phyloP scores from a whole-genome alignment of 306 rosid genomes.

The Pueraria montana region DNA sequence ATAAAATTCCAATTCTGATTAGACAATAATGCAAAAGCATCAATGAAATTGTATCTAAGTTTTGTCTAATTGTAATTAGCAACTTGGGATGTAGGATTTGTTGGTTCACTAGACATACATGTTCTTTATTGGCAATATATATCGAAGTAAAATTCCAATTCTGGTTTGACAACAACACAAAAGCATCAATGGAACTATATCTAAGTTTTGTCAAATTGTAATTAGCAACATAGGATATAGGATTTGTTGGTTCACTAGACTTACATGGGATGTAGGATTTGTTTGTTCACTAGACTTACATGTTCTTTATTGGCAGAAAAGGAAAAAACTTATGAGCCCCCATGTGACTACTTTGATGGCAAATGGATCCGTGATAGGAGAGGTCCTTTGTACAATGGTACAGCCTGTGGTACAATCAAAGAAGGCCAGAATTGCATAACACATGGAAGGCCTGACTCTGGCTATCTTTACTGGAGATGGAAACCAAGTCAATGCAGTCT shows the following conservation, averaged over 20 bases:
- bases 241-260: background rate
- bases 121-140: slow-evolving; percentile 31
- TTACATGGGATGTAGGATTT: slow-evolving; percentile 27
- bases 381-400: slow-evolving; percentile 87
- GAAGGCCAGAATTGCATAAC: slow-evolving; percentile 79
- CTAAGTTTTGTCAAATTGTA: background rate
- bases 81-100: slow-evolving; percentile 27
- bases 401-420: slow-evolving; percentile 83
- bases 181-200: background rate
- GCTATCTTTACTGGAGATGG: slow-evolving; percentile 87
- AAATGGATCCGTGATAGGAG: slow-evolving; percentile 70
- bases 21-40: background rate
- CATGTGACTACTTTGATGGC: slow-evolving; percentile 81
- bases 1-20: background rate
- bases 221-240: slow-evolving; percentile 34
- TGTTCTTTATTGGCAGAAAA: slow-evolving; percentile 60
- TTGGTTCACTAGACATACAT: background rate
- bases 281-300: background rate
- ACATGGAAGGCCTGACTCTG: slow-evolving; percentile 80
- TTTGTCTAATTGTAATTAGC: slow-evolving; percentile 10
- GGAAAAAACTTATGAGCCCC: slow-evolving; percentile 44
- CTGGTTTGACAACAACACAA: background rate
- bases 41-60: background rate
- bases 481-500: slow-evolving; percentile 72
- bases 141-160: background rate